Evolutionary conservation across 202 grass and related monocot genomes (phyloP).

Genomic region (Alloteropsis angusta): DNA sequence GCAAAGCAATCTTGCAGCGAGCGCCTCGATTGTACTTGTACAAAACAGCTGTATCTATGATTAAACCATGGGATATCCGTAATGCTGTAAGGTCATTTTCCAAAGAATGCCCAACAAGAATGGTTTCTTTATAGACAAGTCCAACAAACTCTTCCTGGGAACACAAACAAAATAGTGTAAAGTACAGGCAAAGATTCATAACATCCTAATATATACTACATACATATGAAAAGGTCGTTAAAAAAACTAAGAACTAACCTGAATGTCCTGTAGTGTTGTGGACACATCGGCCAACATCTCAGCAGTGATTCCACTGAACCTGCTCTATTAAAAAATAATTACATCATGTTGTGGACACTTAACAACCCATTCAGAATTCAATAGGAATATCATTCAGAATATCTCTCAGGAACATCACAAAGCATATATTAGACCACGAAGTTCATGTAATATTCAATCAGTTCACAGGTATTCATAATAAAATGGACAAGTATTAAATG

Average conservation of each 20-base stretch:
- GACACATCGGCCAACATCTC: constrained; percentile 86
- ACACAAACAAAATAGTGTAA: constrained; percentile 3
- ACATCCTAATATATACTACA: not conserved
- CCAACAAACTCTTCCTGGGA: constrained; percentile 70
- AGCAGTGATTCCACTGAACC: constrained; percentile 82
- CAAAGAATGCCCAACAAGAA: constrained; percentile 93
- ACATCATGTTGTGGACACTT: not conserved
- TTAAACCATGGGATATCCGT: constrained; percentile 63
- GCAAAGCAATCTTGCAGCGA: constrained; percentile 70
- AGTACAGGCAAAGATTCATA: not conserved
- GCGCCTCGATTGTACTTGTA: constrained; percentile 56
- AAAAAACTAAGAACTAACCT: constrained; percentile 36
- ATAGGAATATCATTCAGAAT: constrained; percentile 1
- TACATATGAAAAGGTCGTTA: not conserved
- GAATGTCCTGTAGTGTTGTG: constrained; percentile 83
- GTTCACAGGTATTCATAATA: not conserved
- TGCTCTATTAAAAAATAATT: constrained; percentile 34
- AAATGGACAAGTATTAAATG: not conserved
- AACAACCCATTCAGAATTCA: not conserved
- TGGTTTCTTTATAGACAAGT: constrained; percentile 80
- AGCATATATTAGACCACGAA: constrained; percentile 7
- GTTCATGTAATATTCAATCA: not conserved
- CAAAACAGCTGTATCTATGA: constrained; percentile 87
- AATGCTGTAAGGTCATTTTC: constrained; percentile 88
- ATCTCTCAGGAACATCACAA: constrained; percentile 9